Evolutionary conservation across 371 early-diverging fungal genomes (phyloP), one percentile per base, ranked within the genome.

Genomic region (Sporodiniella umbellata): DNA sequence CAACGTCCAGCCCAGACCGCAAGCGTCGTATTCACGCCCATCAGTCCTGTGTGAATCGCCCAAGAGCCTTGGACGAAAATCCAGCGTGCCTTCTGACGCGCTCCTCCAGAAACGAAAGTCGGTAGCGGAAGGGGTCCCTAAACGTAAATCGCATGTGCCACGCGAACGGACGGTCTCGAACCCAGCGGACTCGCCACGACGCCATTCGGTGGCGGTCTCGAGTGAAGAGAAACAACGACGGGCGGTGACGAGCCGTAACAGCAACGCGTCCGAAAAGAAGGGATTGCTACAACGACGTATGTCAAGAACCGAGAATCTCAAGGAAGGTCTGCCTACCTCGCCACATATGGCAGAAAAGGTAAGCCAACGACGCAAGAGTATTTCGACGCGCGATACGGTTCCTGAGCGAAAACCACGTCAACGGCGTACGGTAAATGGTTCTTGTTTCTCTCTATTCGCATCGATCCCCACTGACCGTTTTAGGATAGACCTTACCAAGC

Each of bases 341-440:
- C 62, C 73, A 4, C 62, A 66, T 5, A 44, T 60, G 31, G 43
- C 51, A 14, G 28, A 26, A 11, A 39, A 21, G 11, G 12, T 38
- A 14, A 48, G 51, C 3, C 11, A 11, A 6, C 56, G 63, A 8
- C 56, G 63, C 31, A 68, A 70, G 25, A 64, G 56, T 39, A 42
- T 60, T 10, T 45, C 58, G 21, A 61, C 35, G 7, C 53, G 12
- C 7, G 10, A 31, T 10, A 12, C 48, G 17, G 68, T 54, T 28
- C 11, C 25, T 28, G 12, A 31, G 31, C 49, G 21, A 17, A 37
- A 33, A n/a, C 42, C 42, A n/a, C 39, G 74, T 46, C 70, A 68
- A 42, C 69, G 75, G 47, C 72, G 75, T 22, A 71, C 64, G 68
- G 75, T 74, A 61, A 51, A 31, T n/a, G n/a, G n/a, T n/a, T n/a